Evolutionary conservation across 2,329 filamentous ascomycete genomes (phyloP).

Genomic region (Cryphonectria naterciae): DNA sequence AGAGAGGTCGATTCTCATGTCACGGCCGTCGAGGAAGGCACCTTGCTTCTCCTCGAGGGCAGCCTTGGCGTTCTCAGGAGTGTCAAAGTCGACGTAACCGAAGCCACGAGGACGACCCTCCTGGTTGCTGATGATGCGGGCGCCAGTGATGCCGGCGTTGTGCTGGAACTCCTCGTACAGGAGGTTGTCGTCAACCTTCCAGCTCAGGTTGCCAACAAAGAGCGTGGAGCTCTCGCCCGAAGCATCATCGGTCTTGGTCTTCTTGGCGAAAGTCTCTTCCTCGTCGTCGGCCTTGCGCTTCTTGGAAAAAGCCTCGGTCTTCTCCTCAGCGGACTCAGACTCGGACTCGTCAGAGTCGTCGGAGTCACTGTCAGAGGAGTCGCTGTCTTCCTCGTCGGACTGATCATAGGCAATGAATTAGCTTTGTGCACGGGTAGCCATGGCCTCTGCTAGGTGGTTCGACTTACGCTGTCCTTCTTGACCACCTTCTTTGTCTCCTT

Average conservation of each 20-base stretch:
- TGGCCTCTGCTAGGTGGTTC: not conserved
- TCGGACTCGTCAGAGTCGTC: slow-evolving; percentile 41
- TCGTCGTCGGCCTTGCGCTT: slow-evolving; percentile 69
- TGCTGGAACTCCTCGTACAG: slow-evolving; percentile 80
- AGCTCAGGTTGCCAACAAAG: slow-evolving; percentile 89
- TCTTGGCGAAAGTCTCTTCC: slow-evolving; percentile 61
- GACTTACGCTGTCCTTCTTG: slow-evolving; percentile 27
- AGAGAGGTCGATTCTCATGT: slow-evolving; percentile 46
- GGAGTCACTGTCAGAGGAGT: slow-evolving; percentile 29
- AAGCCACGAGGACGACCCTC: slow-evolving; percentile 87
- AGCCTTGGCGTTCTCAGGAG: slow-evolving; percentile 51
- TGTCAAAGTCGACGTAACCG: slow-evolving; percentile 87
- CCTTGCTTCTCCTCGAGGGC: slow-evolving; percentile 46
- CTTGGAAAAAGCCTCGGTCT: slow-evolving; percentile 50
- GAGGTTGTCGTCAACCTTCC: slow-evolving; percentile 85
- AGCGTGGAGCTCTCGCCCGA: slow-evolving; percentile 66
- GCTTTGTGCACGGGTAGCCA: slow-evolving; percentile 15
- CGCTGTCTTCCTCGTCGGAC: slow-evolving; percentile 35
- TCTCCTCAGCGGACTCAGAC: slow-evolving; percentile 33
- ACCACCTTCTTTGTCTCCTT: slow-evolving; percentile 33
- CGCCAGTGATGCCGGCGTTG: slow-evolving; percentile 72
- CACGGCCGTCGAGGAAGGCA: slow-evolving; percentile 41
- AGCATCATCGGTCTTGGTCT: slow-evolving; percentile 63
- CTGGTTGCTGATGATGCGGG: slow-evolving; percentile 82
- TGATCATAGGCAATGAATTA: not conserved